Conservation (phyloP, 2,329 filamentous ascomycete genomes). For the Aspergillus versicolor region DNA sequence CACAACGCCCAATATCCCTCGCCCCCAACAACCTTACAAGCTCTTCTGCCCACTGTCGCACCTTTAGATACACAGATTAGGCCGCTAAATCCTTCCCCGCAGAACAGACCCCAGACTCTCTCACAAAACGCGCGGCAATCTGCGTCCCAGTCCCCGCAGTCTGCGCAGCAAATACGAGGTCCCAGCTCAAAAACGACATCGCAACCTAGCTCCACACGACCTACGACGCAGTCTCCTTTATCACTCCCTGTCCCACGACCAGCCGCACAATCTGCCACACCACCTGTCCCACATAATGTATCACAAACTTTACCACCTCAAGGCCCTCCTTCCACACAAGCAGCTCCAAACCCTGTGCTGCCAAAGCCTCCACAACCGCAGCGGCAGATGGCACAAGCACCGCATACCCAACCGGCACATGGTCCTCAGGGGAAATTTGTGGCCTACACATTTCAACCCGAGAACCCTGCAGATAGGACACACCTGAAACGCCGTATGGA, state of each 20-base stretch:
- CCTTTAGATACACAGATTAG: neutral
- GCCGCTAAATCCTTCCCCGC: neutral
- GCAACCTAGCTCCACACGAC: neutral
- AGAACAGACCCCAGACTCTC: neutral
- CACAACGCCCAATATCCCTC: neutral
- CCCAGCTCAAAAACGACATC: neutral
- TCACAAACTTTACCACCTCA: neutral
- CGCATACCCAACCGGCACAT: neutral
- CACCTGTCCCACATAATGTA: neutral
- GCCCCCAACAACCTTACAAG: neutral
- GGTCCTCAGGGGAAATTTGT: conserved; percentile 1
- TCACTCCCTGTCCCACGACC: too few species aligned
- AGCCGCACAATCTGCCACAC: neutral
- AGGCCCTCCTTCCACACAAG: neutral
- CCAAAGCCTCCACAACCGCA: neutral
- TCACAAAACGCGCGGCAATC: neutral
- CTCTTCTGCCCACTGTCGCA: neutral
- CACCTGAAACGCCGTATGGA: conserved; percentile 31
- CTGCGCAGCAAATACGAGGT: neutral
- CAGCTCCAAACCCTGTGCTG: neutral
- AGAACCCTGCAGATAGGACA: conserved; percentile 13
- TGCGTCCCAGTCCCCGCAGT: neutral
- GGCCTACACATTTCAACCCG: conserved; percentile 12
- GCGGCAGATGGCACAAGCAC: neutral
- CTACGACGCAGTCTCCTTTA: too few species aligned